Evolutionary conservation across 2,329 filamentous ascomycete genomes (phyloP).

Genomic region (Phialocephala subalpina): DNA sequence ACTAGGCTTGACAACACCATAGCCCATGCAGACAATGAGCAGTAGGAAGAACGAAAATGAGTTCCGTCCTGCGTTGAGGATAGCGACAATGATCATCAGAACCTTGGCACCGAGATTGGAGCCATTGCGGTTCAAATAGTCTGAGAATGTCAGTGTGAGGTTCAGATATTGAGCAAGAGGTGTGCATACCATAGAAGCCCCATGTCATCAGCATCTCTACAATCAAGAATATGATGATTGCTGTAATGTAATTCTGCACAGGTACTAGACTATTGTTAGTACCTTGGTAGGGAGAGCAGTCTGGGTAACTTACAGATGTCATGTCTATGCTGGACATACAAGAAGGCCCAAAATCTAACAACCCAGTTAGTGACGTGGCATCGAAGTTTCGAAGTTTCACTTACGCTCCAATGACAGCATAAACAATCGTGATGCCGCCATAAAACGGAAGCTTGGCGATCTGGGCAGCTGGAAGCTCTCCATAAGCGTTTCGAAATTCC

Average conservation of each 20-base stretch:
- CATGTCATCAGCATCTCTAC: conserved; percentile 98
- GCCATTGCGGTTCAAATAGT: conserved; percentile 92
- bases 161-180: neutral
- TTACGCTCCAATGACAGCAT: conserved; percentile 81
- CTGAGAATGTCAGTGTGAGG: conserved; percentile 57
- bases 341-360: conserved; percentile 84
- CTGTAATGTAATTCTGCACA: conserved; percentile 99
- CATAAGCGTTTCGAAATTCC: conserved; percentile 95
- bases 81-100: conserved; percentile 88
- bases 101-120: conserved; percentile 84
- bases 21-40: conserved; percentile 99
- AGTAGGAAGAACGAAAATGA: conserved; percentile 98
- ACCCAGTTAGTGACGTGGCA: conserved; percentile 14
- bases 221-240: conserved; percentile 92
- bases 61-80: conserved; percentile 92
- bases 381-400: conserved; percentile 38
- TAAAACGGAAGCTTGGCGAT: conserved; percentile 98
- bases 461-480: conserved; percentile 92
- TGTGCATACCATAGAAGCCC: conserved; percentile 84
- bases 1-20: conserved; percentile 94
- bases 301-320: conserved; percentile 75
- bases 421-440: conserved; percentile 90
- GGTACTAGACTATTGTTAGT: conserved; percentile 68
- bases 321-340: conserved; percentile 92
- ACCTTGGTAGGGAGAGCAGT: conserved; percentile 7